Evolutionary conservation across 169 alveolate genomes (phyloP), one percentile per base, ranked within the genome.

Genomic region (Plasmodium gonderi): DNA sequence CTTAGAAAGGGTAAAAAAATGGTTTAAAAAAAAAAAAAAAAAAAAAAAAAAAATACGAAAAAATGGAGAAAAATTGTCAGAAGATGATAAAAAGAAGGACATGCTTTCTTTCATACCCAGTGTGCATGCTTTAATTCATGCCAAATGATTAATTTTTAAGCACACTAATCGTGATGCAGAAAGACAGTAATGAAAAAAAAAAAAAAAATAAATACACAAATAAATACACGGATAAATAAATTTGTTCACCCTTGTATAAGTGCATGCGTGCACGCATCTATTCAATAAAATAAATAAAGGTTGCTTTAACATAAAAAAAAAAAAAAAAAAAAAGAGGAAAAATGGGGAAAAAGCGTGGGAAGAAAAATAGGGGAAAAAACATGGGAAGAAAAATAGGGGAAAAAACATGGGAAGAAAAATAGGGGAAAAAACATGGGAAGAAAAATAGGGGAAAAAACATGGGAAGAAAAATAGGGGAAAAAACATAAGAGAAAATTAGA

Each of bases 291-390:
- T 14, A 42, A 42, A n/a, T 36, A 69, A 69, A 69, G 23, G 51
- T n/a, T 31, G 26, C 2, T 31, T 33, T 33, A 69, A 69, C 23
- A 69, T n/a, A 69, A 69, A 69, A 69, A 69, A 69, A 68, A 68
- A 68, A 68, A 68, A 68, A 68, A 68, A 69, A 69, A 69, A 23
- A 69, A 68, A 68, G 20, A 68, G 20, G 7, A 68, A 67, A 67
- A 67, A 45, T 7, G 11, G 11, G 11, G 11, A 68, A 68, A 68
- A 68, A 3, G 8, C 31, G 26, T 60, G 8, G 20, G 8, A 4
- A 60, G 20, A 17, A 3, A 8, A 17, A 60, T 60, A 60, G 36
- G n/a, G n/a, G n/a, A n/a, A n/a, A n/a, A n/a, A n/a, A n/a, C n/a
- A 42, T 42, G 6, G 33, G 9, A 7, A 23, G 7, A 29, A 36